These are phyloP conservation scores for Dipteronia dyeriana DNA, from an alignment of 345 rosid genomes.

Conservation along the genomic window DNA sequence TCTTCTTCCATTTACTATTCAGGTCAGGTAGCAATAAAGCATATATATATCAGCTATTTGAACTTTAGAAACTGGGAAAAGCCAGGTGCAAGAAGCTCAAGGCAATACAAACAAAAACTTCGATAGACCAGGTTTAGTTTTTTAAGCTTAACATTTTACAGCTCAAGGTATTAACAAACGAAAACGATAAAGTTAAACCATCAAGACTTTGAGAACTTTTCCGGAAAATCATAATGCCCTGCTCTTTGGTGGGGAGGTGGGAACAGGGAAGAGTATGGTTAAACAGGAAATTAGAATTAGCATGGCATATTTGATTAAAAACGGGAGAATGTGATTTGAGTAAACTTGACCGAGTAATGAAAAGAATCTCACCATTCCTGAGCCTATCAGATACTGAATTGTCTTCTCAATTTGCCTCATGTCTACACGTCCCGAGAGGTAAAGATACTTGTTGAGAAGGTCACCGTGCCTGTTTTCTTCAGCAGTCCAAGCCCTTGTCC, in stretches of 20 bases:
- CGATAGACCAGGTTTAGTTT: neutral
- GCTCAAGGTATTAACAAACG: neutral
- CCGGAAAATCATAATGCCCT: neutral
- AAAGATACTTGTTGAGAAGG: constrained; percentile 71
- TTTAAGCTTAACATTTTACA: neutral
- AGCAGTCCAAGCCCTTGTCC: constrained; percentile 82
- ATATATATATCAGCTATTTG: neutral
- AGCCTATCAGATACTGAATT: constrained; percentile 66
- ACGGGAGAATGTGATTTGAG: neutral
- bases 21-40: neutral
- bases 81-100: neutral
- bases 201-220: neutral
- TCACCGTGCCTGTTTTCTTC: constrained; percentile 82
- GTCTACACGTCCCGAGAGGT: constrained; percentile 73
- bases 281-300: neutral
- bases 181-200: neutral
- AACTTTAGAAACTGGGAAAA: neutral
- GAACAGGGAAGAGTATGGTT: neutral
- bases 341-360: neutral
- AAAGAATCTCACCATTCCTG: constrained; percentile 61
- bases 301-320: neutral
- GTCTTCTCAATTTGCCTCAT: constrained; percentile 78
- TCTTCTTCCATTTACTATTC: neutral
- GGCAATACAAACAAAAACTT: neutral
- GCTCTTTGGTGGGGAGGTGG: neutral